Evolutionary conservation across 352 stramenopile genomes (phyloP), one percentile per base, ranked within the genome.

Genomic region (Phytophthora uliginosa): DNA sequence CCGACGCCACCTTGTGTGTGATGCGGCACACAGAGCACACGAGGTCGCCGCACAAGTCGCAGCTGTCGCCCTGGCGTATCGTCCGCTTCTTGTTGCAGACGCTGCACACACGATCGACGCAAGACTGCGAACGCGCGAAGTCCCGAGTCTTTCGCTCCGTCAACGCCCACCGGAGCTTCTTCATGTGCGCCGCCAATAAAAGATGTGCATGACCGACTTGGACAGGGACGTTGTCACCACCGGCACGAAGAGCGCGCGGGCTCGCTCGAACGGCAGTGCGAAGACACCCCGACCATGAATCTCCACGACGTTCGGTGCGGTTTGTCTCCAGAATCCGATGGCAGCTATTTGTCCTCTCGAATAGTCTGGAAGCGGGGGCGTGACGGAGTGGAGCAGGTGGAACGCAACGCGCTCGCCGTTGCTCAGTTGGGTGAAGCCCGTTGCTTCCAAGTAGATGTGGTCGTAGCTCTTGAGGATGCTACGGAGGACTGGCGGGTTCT

Each of bases 401-500:
- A 76, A 83, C 0, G 52, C 65, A 20, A 83, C 66, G 4, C 72
- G 72, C 33, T 75, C 69, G 6, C 72, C 72, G 1, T 72, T 70
- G 54, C 34, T 62, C 33, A 63, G 36, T 12, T 73, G 48, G 2
- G 70, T 61, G 47, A 78, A 71, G 22, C 67, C 71, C 47, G 69
- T 77, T 1, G 76, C 60, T 20, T 79, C 76, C 47, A 82, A 26
- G 64, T 79, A 82, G 3, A 82, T 66, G 52, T 78, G 76, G 53
- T 79, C 76, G n/a, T 77, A 74, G 26, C 66, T 77, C 51, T 77
- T 77, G 15, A 76, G 63, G 24, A 78, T 67, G 24, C 36, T 73
- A 2, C 71, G 74, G 48, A 76, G 71, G 24, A 75, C 60, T 10
- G 71, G 65, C 10, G 59, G 58, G 55, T 76, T 79, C 59, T 78